A percentile compares a stretch with the other conserved stretches of the same genome.
These are phyloP conservation scores for Saccharomyces paradoxus DNA, from an alignment of 805 yeast species.

Conservation along the genomic window DNA sequence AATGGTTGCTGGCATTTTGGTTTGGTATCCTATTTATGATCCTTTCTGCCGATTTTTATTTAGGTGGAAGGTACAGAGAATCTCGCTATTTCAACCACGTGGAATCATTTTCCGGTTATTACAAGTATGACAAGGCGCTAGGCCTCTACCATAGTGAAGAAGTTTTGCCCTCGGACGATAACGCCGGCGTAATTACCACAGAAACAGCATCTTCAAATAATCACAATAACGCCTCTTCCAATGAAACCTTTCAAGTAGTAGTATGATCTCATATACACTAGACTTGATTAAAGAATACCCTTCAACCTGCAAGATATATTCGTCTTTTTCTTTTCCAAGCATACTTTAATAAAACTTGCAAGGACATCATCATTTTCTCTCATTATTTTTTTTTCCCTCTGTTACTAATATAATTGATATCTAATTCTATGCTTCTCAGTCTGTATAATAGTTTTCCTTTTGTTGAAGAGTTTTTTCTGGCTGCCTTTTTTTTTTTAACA, in stretches of 20 bases:
- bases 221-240: not conserved
- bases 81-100: constrained; percentile 27
- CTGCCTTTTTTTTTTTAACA: not conserved
- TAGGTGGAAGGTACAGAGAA: constrained; percentile 40
- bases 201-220: not conserved
- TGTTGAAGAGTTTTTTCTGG: not conserved
- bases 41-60: constrained; percentile 61
- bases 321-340: not conserved
- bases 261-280: not conserved
- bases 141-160: constrained; percentile 1
- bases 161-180: not conserved
- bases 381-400: not conserved
- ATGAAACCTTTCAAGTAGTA: not conserved
- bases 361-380: not conserved
- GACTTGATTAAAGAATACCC: not conserved
- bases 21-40: constrained; percentile 62
- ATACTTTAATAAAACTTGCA: not conserved
- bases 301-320: not conserved
- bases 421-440: not conserved
- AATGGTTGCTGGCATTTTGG: constrained; percentile 84
- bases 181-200: not conserved
- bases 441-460: not conserved
- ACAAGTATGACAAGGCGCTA: constrained; percentile 20
- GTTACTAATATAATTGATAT: not conserved
- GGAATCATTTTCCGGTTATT: constrained; percentile 21